phyloP scores from a whole-genome alignment of 1,284 basidiomycete species.

The Schizophyllum commune region DNA sequence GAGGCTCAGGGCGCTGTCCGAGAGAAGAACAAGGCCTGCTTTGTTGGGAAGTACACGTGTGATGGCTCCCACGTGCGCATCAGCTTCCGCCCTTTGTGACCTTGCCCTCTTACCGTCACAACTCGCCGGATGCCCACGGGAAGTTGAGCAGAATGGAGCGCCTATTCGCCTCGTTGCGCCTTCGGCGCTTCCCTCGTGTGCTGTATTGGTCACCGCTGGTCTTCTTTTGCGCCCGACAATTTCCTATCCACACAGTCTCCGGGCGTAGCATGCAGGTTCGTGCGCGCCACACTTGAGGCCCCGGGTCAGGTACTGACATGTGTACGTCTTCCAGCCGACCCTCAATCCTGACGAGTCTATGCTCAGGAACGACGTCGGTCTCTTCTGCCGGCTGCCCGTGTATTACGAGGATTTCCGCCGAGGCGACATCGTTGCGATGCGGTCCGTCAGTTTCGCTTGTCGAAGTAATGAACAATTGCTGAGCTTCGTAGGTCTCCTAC shows the following conservation, averaged over 20 bases:
- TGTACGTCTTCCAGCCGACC: slow-evolving; percentile 47
- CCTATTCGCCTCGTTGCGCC: not conserved
- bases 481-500: slow-evolving; percentile 46
- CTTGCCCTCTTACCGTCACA: no score
- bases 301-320: not conserved
- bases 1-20: not conserved
- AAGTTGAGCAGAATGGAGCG: not conserved
- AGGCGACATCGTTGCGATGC: slow-evolving; percentile 61
- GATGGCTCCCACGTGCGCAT: not conserved
- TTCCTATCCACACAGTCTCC: slow-evolving; percentile 44
- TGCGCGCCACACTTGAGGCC: not conserved
- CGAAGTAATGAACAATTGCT: not conserved
- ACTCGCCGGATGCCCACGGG: not conserved
- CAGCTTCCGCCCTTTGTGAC: not conserved
- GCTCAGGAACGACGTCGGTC: slow-evolving; percentile 46
- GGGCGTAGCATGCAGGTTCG: slow-evolving; percentile 74
- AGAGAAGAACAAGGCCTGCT: not conserved
- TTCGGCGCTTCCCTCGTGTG: not conserved
- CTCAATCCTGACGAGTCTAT: slow-evolving; percentile 63
- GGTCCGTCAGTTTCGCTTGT: slow-evolving; percentile 27
- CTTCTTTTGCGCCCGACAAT: slow-evolving; percentile 43
- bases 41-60: not conserved
- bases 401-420: slow-evolving; percentile 30
- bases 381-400: slow-evolving; percentile 52
- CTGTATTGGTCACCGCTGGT: slow-evolving; percentile 55